Conservation (phyloP, 1,284 basidiomycete species). For the Cryptococcus maquisensis region DNA sequence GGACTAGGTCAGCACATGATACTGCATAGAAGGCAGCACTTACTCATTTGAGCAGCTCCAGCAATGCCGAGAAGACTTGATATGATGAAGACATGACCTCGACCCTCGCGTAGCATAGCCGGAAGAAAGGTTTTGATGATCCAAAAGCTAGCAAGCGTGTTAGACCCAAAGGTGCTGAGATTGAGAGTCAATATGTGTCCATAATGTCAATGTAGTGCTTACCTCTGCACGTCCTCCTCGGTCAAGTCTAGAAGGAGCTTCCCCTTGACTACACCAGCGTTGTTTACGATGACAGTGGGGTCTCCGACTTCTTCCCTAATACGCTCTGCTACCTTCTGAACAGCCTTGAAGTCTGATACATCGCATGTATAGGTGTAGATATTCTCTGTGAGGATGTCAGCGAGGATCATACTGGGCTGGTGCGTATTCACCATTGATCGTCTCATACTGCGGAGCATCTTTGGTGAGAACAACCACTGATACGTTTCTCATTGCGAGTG, state of each 20-base stretch:
- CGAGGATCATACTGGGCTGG: not conserved
- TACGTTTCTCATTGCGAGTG: conserved; percentile 72
- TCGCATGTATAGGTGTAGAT: conserved; percentile 74
- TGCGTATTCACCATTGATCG: conserved; percentile 9
- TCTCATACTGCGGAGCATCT: conserved; percentile 53
- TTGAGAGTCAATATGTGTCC: not conserved
- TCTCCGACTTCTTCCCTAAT: conserved; percentile 78
- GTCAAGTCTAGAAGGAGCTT: conserved; percentile 75
- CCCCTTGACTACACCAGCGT: conserved; percentile 91
- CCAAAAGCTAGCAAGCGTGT: conserved; percentile 86
- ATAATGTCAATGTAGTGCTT: conserved; percentile 29
- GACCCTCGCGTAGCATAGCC: conserved; percentile 68
- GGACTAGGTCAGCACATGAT: conserved; percentile 1
- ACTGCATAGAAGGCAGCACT: conserved; percentile 34
- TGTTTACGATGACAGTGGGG: conserved; percentile 88
- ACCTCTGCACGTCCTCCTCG: conserved; percentile 75
- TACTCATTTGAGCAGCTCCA: conserved; percentile 75
- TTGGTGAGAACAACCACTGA: conserved; percentile 81
- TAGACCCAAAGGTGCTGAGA: conserved; percentile 79
- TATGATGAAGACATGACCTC: conserved; percentile 84
- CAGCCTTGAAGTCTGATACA: conserved; percentile 78
- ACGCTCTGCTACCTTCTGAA: conserved; percentile 64
- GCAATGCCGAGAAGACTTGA: conserved; percentile 73
- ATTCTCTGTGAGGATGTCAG: conserved; percentile 55
- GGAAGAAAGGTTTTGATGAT: conserved; percentile 90